Base-by-base conservation (phyloP, 345 rosid genomes). In the Moringa oleifera region DNA sequence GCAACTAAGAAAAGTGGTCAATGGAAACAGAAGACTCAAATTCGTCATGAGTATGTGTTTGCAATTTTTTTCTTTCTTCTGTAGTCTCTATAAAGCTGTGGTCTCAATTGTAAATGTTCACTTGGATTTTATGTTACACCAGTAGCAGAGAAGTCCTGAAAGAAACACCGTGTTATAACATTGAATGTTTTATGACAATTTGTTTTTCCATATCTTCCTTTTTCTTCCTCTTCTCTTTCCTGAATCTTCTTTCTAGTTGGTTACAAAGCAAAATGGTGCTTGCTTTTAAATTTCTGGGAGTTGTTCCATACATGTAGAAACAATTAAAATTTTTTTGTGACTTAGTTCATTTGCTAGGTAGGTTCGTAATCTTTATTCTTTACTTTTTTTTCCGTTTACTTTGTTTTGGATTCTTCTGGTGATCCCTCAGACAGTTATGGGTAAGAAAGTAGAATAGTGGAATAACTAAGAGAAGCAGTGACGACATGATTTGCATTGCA, bases 11-110 rank as follows among this genome's bases (percentile, higher is more conserved):
- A 82, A 83, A 74, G 75, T 56, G 71, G 82, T 54, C 88, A 84
- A 65, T 60, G 73, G 23, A 92, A 90, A 77, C 71, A 75, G 62
- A 94, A 90, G 80, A 69, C 73, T 23, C 79, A 75, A 69, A 94
- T 90, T 62, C 89, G 88, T 75, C 88, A 82, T 55, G 99, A 96
- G 99, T 90, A 84, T 67, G 83, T 62, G 53, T 22, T 25, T 69
- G 59, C 46, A 36, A 55, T 53, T 62, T 52, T 53, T 41, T 7
- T 41, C 51, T 59, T 53, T 63, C 63, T 16, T 57, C 55, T 59
- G 57, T 25, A 46, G 57, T 37, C 23, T 31, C 4, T 57, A 41
- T 41, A 51, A 55, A 20, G 51, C 46, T 28, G 46, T 23, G 17
- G 52, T 54, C 18, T 28, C 6, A 2, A 56, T 6, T 63, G 9